phyloP scores from a whole-genome alignment of 176 grass and related monocot species.

The Cenchrus americanus region DNA sequence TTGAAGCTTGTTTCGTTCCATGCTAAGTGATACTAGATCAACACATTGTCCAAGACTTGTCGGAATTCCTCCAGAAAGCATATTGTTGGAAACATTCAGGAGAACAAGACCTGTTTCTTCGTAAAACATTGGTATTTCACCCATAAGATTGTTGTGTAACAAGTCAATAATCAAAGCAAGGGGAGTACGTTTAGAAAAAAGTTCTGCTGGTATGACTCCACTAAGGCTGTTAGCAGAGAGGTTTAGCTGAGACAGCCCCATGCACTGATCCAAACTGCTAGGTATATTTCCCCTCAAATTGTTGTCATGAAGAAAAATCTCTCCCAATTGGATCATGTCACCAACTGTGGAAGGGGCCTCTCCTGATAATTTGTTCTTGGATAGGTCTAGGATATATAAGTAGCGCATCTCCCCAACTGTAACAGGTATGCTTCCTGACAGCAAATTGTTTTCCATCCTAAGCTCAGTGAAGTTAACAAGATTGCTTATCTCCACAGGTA shows the following conservation, averaged over 20 bases:
- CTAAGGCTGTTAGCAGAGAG: slow-evolving; percentile 32
- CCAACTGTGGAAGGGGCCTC: slow-evolving; percentile 46
- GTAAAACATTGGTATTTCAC: not conserved
- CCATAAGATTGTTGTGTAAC: not conserved
- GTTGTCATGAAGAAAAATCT: slow-evolving; percentile 49
- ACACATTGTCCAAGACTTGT: not conserved
- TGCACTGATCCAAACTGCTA: slow-evolving; percentile 32
- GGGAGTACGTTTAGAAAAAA: not conserved
- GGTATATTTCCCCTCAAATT: slow-evolving; percentile 53
- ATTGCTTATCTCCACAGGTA: slow-evolving; percentile 50
- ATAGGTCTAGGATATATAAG: slow-evolving; percentile 45
- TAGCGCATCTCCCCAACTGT: slow-evolving; percentile 45
- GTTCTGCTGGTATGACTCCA: slow-evolving; percentile 11
- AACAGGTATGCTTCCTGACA: slow-evolving; percentile 52
- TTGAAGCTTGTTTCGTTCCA: not conserved
- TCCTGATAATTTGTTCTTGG: slow-evolving; percentile 55
- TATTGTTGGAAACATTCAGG: not conserved
- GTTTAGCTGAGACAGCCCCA: slow-evolving; percentile 43
- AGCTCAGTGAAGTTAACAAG: slow-evolving; percentile 44
- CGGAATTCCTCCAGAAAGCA: not conserved
- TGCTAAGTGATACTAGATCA: not conserved
- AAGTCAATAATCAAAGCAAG: not conserved
- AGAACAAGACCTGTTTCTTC: not conserved
- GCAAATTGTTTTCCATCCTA: slow-evolving; percentile 46
- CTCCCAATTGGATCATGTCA: slow-evolving; percentile 46